Evolutionary conservation across 2,329 filamentous ascomycete species (phyloP), one percentile per base, ranked within the genome.

Genomic region (Colletotrichum acutatum): DNA sequence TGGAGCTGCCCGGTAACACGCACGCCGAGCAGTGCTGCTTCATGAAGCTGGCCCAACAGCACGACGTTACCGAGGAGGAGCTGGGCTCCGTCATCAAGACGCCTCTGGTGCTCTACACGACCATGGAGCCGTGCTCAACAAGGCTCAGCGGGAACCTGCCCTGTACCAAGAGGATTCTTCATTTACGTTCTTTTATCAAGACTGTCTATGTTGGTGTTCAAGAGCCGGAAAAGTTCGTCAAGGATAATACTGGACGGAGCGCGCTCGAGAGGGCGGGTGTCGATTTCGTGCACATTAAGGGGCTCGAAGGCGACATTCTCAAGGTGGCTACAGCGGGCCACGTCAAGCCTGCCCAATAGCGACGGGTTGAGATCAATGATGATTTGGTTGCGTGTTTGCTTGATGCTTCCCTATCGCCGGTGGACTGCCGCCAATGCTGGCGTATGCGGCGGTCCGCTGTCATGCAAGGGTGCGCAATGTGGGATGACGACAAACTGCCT

Each of bases 11-110:
- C 0, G 97, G 96, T 54, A 99, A 99, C 84, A 98, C 97, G 0
- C 97, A 99, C 80, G 97, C 97, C 4, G 97, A 99, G 81, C 95
- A 99, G 84, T 96, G 93, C 82, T 97, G 95, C 79, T 88, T 99
- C 69, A 83, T 92, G 61, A 98, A 99, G 81, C 88, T 92, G 16
- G 86, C 90, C 1, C 78, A 84, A 60, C 77, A 84, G 74, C 80
- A 89, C 68, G 79, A 79, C 2, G 83, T 87, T 0, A 71, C 86
- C 0, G 91, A 93, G 75, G 88, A 90, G 65, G 80, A 83, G 0
- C 86, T 95, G 5, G 83, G 82, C 16, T 78, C 84, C 22, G 82
- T 86, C 16, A 78, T 93, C 8, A 86, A 89, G 0, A 82, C 86
- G 42, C 70, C 66, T 24, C 84, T 89, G 1, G 87, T 90, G 4